phyloP scores from a whole-genome alignment of 495 filamentous ascomycete species.

The Penicillium fimorum region DNA sequence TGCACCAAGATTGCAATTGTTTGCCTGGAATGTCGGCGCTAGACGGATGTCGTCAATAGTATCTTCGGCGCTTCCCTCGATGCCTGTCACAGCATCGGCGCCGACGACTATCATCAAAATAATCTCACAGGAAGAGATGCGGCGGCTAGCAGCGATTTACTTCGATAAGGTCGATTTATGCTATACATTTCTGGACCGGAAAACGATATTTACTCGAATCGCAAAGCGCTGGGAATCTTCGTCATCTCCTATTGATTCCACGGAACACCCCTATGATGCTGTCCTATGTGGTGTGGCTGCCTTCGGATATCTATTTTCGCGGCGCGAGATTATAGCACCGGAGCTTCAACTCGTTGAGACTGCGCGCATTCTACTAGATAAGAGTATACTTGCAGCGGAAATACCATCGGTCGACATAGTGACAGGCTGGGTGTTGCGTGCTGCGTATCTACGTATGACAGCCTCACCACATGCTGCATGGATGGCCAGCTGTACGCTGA shows the following conservation, averaged over 20 bases:
- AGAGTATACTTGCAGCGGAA: conserved; percentile 30
- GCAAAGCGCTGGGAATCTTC: conserved; percentile 36
- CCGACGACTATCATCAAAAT: conserved; percentile 34
- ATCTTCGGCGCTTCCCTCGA: conserved; percentile 8
- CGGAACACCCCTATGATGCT: conserved; percentile 39
- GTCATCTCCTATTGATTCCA: conserved; percentile 11
- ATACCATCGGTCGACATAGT: conserved; percentile 39
- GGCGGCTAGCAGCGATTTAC: conserved; percentile 38
- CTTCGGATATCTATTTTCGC: conserved; percentile 48
- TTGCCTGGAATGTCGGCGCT: conserved; percentile 55
- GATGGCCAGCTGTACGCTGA: conserved; percentile 55
- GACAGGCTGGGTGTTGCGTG: conserved; percentile 52
- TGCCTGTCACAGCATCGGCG: conserved; percentile 9
- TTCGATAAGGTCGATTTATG: conserved; percentile 51
- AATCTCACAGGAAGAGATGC: conserved; percentile 44
- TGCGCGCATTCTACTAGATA: conserved; percentile 47
- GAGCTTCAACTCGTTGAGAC: conserved; percentile 43
- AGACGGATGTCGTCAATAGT: conserved; percentile 28
- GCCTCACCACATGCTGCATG: conserved; percentile 52
- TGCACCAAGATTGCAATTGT: conserved; percentile 53
- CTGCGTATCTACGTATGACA: conserved; percentile 52
- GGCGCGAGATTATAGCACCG: conserved; percentile 24
- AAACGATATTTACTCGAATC: conserved; percentile 30
- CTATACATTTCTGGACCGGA: conserved; percentile 51
- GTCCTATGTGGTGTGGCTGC: conserved; percentile 50